Evolutionary conservation across 805 yeast species (phyloP).

Genomic region (Wickerhamiella occidentalis): DNA sequence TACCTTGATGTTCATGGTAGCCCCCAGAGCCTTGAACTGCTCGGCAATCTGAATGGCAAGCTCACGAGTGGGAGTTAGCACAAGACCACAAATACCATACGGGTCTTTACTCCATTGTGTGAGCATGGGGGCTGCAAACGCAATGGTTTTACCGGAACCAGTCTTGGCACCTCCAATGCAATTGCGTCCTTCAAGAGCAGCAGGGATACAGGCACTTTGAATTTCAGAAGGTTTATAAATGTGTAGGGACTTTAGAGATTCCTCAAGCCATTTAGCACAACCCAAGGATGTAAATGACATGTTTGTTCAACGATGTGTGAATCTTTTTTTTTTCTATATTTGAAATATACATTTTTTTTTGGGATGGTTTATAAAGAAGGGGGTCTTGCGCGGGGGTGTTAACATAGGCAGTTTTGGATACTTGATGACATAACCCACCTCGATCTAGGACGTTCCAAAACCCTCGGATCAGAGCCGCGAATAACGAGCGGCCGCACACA

Average conservation of each 20-base stretch:
- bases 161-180: constrained; percentile 98
- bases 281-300: constrained; percentile 51
- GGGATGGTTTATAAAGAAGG: background rate
- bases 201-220: constrained; percentile 81
- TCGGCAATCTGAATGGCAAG: constrained; percentile 94
- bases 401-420: too few species aligned
- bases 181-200: constrained; percentile 68
- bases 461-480: background rate
- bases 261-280: constrained; percentile 74
- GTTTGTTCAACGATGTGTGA: too few species aligned
- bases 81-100: constrained; percentile 76
- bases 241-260: constrained; percentile 68
- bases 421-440: too few species aligned
- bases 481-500: background rate
- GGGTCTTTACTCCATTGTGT: constrained; percentile 94
- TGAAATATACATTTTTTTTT: background rate
- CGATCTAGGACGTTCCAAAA: constrained; percentile 1
- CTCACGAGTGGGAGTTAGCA: constrained; percentile 82
- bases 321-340: too few species aligned
- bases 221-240: constrained; percentile 75
- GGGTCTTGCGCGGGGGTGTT: too few species aligned
- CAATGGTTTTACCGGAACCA: constrained; percentile 95
- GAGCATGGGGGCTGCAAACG: constrained; percentile 96
- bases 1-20: constrained; percentile 74
- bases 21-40: constrained; percentile 87